Evolutionary conservation across 2,329 filamentous ascomycete species (phyloP), one percentile per base, ranked within the genome.

Genomic region (Orbilia ellipsospora): DNA sequence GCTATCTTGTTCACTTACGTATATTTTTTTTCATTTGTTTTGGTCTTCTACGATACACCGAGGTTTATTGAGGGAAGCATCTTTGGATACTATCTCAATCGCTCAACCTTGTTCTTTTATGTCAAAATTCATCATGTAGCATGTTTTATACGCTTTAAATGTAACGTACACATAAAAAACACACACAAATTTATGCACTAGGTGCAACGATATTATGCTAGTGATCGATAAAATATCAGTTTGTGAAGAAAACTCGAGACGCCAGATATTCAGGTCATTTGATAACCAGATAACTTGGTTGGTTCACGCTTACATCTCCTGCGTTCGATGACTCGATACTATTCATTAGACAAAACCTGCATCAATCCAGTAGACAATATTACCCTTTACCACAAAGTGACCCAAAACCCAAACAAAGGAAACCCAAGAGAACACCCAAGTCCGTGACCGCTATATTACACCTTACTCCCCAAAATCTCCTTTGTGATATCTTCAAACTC

Each of bases 401-500:
- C 44, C 16, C 26, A 55, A 55, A 31, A 4, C 31, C 31, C 31
- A 36, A 48, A 48, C 2, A 48, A 48, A 48, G 16, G 44, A 48
- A 48, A 18, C 8, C 1, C 4, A 13, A 48, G 5, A 36, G 31
- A 36, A 36, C 31, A 36, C 23, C 23, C 23, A 23, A 4, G 6
- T 44, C n/a, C 6, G 2, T 5, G 16, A 48, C 16, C 44, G 4
- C 8, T 2, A 2, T 15, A 48, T 5, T 48, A 48, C 23, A n/a
- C 18, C 48, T 26, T 42, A 45, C 36, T 59, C 15, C 23, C 65
- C 15, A 36, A 61, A 55, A 31, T 5, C 40, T 69, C 40, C 50
- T 40, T 56, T 20, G 40, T 50, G 31, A 45, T 42, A 69, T 63
- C 66, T n/a, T 54, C 44, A 54, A 69, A 65, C 18, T 45, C 50